Evolutionary conservation across 192 early-diverging fungal genomes (phyloP), one percentile per base, ranked within the genome.

Genomic region (Phycomyces blakesleeanus): DNA sequence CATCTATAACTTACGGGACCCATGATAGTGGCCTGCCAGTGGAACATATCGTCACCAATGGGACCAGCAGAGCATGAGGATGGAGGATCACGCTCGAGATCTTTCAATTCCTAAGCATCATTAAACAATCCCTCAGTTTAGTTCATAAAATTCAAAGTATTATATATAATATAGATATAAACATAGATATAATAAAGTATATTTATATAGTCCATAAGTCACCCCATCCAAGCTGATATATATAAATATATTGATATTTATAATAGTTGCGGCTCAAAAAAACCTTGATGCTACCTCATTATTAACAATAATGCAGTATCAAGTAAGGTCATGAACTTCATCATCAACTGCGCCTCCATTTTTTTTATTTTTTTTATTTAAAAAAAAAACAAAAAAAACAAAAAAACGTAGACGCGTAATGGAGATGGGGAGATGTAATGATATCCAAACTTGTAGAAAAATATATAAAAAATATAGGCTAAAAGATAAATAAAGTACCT

Each of bases 11-110:
- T 72, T 82, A 87, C 91, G 40, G 97, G 97, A 51, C 97, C 97
- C 88, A 98, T 95, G 65, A 98, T 97, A 51, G 94, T 97, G 26
- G 97, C 97, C 77, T 98, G 91, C 91, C 95, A 97, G 76, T 95
- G 92, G 80, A 93, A 92, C 62, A 90, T 63, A 72, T 88, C 95
- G 24, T 97, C 97, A 34, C 91, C 92, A 55, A 89, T 85, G 55
- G 97, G 97, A 26, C 97, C 97, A 42, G 95, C 97, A 76, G 89
- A 93, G 87, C 95, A 97, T 55, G 93, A 93, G 12, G 94, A 92
- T 68, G 97, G 97, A 57, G 97, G 97, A 85, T 98, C 95, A 73
- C 91, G 87, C 67, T 88, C 91, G 78, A 98, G 88, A 81, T 98
- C 97, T 81, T 83, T 84, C 78, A 97, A 80, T 83, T 98, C 91